These are phyloP conservation scores for Nannochloris sp. DNA, from an alignment of 139 green algal species.

Conservation along the genomic window DNA sequence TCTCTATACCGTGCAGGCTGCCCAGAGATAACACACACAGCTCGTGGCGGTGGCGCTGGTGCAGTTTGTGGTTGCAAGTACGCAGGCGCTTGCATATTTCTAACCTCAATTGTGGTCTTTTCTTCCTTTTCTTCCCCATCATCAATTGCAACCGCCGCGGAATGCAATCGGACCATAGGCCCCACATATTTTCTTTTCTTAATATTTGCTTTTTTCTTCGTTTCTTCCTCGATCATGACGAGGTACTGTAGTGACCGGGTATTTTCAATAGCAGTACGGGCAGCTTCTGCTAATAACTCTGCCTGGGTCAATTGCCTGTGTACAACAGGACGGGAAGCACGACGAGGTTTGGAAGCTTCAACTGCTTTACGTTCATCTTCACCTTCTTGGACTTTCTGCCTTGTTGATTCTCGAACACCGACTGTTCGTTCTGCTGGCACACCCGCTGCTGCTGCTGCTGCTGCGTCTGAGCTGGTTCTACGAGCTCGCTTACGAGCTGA, in stretches of 20 bases:
- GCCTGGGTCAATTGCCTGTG: constrained; percentile 55
- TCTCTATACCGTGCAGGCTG: constrained; percentile 39
- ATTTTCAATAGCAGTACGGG: constrained; percentile 78
- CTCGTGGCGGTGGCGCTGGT: neutral
- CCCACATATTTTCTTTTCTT: constrained; percentile 43
- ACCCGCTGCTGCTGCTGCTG: neutral
- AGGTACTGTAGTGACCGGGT: constrained; percentile 53
- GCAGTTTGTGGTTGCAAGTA: constrained; percentile 22
- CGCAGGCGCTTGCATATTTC: constrained; percentile 41
- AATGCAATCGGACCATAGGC: constrained; percentile 46
- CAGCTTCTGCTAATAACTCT: constrained; percentile 81
- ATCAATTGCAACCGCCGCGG: neutral
- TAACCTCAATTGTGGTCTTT: constrained; percentile 34
- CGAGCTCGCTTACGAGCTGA: neutral
- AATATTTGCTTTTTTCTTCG: constrained; percentile 38
- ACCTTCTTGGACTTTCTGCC: constrained; percentile 40
- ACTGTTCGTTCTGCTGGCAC: constrained; percentile 11
- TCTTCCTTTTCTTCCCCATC: constrained; percentile 12
- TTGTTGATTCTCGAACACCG: constrained; percentile 43
- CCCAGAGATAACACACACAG: constrained; percentile 29
- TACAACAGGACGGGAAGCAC: neutral
- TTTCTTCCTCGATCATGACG: constrained; percentile 49
- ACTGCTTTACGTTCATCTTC: constrained; percentile 29
- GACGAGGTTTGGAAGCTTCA: constrained; percentile 14
- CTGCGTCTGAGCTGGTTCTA: neutral